Percentiles rank a stretch among this genome's conserved stretches.
Evolutionary conservation across 495 filamentous ascomycete genomes (phyloP).

Genomic region (Daldinia childiae): DNA sequence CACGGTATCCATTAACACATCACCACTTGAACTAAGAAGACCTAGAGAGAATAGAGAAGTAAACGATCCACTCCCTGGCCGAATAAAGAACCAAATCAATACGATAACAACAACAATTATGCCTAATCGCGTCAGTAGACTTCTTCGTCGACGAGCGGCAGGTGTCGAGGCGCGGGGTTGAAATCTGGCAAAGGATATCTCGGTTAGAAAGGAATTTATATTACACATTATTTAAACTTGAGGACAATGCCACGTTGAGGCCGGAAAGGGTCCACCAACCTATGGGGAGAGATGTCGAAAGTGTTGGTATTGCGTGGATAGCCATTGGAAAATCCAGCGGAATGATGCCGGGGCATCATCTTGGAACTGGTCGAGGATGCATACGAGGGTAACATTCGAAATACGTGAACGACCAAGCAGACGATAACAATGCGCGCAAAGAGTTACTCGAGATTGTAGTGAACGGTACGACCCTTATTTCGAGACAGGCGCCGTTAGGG

Average conservation of each 20-base stretch:
- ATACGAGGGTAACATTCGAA: slow-evolving; percentile 56
- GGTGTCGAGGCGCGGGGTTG: slow-evolving; percentile 81
- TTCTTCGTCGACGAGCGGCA: slow-evolving; percentile 75
- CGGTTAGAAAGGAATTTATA: slow-evolving; percentile 20
- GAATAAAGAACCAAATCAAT: slow-evolving; percentile 69
- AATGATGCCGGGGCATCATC: slow-evolving; percentile 67
- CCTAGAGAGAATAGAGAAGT: slow-evolving; percentile 78
- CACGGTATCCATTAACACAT: slow-evolving; percentile 88
- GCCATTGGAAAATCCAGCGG: slow-evolving; percentile 78
- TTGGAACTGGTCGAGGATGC: slow-evolving; percentile 56
- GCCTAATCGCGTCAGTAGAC: slow-evolving; percentile 74
- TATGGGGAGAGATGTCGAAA: slow-evolving; percentile 90
- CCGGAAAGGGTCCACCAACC: slow-evolving; percentile 62
- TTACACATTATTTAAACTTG: background rate
- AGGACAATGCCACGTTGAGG: slow-evolving; percentile 8
- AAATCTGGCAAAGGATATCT: slow-evolving; percentile 66
- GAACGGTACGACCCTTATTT: slow-evolving; percentile 32
- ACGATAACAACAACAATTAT: slow-evolving; percentile 58
- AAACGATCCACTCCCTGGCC: slow-evolving; percentile 71
- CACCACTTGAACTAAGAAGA: slow-evolving; percentile 71
- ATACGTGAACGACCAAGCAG: slow-evolving; percentile 5
- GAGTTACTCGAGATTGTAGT: slow-evolving; percentile 9
- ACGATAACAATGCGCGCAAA: slow-evolving; percentile 15
- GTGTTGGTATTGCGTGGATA: slow-evolving; percentile 70
- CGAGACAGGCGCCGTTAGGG: slow-evolving; percentile 35